A percentile compares a stretch with the other conserved stretches of the same genome.
Evolutionary conservation across 441 rosid species (phyloP).

Genomic region (Erysimum cheiri): DNA sequence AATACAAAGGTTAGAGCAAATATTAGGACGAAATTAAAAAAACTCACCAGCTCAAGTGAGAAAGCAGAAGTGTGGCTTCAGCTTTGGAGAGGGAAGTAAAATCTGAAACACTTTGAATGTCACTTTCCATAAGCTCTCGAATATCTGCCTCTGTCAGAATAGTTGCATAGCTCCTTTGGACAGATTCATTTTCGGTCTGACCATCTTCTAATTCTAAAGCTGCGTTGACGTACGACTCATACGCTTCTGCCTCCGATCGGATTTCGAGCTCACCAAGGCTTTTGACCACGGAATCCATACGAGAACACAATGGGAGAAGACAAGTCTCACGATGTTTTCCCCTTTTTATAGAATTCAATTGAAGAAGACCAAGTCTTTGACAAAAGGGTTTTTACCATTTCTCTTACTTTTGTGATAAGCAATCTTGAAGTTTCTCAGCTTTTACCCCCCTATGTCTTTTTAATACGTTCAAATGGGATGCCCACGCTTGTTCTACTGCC

Average conservation of each 20-base stretch:
- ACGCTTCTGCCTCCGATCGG: background rate
- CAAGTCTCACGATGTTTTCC: background rate
- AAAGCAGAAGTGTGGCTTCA: slow-evolving; percentile 44
- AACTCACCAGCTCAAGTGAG: slow-evolving; percentile 36
- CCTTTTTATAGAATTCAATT: background rate
- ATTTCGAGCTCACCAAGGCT: slow-evolving; percentile 3
- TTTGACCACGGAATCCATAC: slow-evolving; percentile 1
- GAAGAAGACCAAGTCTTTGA: slow-evolving; percentile 19
- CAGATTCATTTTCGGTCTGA: slow-evolving; percentile 1
- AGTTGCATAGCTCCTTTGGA: slow-evolving; percentile 13
- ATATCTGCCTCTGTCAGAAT: slow-evolving; percentile 30
- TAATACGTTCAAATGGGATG: background rate
- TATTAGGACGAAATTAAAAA: background rate
- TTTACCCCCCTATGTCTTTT: background rate
- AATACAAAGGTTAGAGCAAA: slow-evolving; percentile 5
- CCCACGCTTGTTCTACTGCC: slow-evolving; percentile 1
- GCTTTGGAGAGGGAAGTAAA: slow-evolving; percentile 30
- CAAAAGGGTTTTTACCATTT: slow-evolving; percentile 13
- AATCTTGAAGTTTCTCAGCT: background rate
- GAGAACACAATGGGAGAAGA: slow-evolving; percentile 1
- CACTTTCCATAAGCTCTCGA: slow-evolving; percentile 7
- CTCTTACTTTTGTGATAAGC: slow-evolving; percentile 14
- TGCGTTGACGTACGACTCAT: background rate
- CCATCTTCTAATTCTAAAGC: slow-evolving; percentile 19
- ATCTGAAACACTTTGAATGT: slow-evolving; percentile 23